Conservation (phyloP, 2,329 filamentous ascomycete genomes). For the Diaporthe velutina region DNA sequence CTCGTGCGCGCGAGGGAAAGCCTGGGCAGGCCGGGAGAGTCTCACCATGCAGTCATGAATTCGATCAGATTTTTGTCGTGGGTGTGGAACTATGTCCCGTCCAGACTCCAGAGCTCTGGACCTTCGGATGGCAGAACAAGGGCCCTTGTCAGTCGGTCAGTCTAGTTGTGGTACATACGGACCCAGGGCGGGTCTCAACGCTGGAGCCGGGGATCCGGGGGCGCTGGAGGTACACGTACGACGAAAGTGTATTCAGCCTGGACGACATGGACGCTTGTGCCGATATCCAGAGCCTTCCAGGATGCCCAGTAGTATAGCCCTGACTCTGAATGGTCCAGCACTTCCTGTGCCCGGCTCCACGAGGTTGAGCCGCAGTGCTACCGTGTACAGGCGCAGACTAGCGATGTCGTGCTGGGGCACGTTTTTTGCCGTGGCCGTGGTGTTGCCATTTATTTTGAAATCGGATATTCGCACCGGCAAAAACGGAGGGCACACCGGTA, state of each 20-base stretch:
- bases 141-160: constrained; percentile 2
- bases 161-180: not conserved
- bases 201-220: constrained; percentile 25
- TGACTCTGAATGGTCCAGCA: constrained; percentile 14
- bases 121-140: constrained; percentile 21
- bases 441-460: not conserved
- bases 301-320: not conserved
- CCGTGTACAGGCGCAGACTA: not conserved
- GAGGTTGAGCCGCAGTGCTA: constrained; percentile 19
- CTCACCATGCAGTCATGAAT: constrained; percentile 20
- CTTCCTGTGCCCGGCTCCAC: constrained; percentile 1
- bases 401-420: constrained; percentile 2
- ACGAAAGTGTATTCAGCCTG: not conserved
- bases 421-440: not conserved
- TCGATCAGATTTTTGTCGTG: constrained; percentile 23
- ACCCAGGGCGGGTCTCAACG: not conserved
- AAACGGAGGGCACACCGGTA: no score
- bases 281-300: constrained; percentile 26
- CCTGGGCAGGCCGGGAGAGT: not conserved
- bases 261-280: not conserved
- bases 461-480: no score
- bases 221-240: not conserved
- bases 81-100: not conserved
- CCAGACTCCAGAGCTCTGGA: constrained; percentile 1
- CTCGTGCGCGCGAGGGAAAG: constrained; percentile 7